Conservation (phyloP, 1,139 yeast species). For the Sugiyamaella xylanicola region DNA sequence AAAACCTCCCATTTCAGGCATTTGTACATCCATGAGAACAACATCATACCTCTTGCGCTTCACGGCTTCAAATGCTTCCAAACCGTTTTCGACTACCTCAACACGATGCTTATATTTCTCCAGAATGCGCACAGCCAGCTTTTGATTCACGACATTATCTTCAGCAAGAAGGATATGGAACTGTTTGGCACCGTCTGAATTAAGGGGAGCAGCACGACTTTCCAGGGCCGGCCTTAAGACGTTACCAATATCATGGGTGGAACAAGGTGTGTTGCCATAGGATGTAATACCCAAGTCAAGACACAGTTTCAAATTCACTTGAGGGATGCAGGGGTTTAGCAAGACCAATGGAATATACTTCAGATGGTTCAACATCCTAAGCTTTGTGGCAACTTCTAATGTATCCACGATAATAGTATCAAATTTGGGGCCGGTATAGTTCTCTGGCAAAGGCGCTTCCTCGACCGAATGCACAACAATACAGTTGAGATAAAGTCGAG, state of each 20-base stretch:
- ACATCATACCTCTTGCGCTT: conserved; percentile 70
- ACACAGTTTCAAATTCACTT: conserved; percentile 77
- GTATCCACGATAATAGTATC: conserved; percentile 84
- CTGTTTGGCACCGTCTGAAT: conserved; percentile 75
- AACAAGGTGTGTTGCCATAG: conserved; percentile 85
- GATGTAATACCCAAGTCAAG: conserved; percentile 85
- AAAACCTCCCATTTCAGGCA: conserved; percentile 95
- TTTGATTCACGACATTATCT: conserved; percentile 84
- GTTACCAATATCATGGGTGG: conserved; percentile 77
- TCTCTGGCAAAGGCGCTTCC: conserved; percentile 46
- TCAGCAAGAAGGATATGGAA: conserved; percentile 80
- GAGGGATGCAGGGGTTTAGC: conserved; percentile 74
- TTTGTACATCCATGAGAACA: conserved; percentile 89
- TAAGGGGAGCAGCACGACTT: conserved; percentile 75
- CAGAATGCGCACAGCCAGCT: conserved; percentile 77
- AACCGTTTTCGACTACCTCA: conserved; percentile 82
- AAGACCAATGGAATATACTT: conserved; percentile 81
- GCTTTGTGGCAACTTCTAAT: conserved; percentile 68
- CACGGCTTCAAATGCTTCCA: conserved; percentile 79
- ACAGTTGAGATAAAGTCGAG: conserved; percentile 46
- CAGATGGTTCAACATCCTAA: conserved; percentile 69
- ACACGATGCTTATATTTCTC: conserved; percentile 83
- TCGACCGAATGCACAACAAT: conserved; percentile 47
- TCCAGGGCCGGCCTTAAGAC: conserved; percentile 84
- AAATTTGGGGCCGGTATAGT: conserved; percentile 51